These are phyloP conservation scores for Lantana camara DNA, from an alignment of 257 asterid species.

Conservation along the genomic window DNA sequence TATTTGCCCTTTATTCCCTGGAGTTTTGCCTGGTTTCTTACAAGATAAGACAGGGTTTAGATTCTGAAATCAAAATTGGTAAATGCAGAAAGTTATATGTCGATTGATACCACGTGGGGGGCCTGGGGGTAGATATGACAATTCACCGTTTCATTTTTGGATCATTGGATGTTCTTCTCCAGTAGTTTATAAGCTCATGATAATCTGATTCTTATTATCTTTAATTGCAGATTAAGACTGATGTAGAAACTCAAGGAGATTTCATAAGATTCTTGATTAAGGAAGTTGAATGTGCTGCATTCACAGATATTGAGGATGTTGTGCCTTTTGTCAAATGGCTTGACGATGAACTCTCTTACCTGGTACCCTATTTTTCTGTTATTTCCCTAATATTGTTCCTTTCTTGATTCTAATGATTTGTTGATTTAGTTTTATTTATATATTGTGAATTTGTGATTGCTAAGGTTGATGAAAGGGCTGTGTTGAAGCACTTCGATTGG, in stretches of 20 bases:
- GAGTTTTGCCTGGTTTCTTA: constrained; percentile 34
- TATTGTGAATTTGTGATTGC: no score
- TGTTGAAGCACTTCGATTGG: constrained; percentile 85
- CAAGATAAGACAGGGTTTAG: constrained; percentile 44
- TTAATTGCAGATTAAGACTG: constrained; percentile 73
- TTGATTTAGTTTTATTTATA: not conserved
- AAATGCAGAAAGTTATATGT: constrained; percentile 24
- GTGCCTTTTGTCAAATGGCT: constrained; percentile 85
- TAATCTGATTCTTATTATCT: constrained; percentile 17
- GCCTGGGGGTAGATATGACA: constrained; percentile 30
- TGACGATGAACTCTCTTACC: constrained; percentile 73
- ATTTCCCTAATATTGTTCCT: not conserved
- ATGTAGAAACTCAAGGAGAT: constrained; percentile 79
- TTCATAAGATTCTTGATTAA: constrained; percentile 68
- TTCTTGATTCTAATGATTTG: not conserved
- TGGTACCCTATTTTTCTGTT: constrained; percentile 39
- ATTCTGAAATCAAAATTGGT: constrained; percentile 41
- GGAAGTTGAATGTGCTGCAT: constrained; percentile 76
- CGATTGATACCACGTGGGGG: constrained; percentile 36
- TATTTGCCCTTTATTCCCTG: constrained; percentile 30
- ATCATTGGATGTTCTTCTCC: constrained; percentile 18
- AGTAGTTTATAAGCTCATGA: not conserved
- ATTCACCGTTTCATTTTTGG: not conserved
- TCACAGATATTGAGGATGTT: constrained; percentile 81
- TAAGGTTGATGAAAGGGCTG: constrained; percentile 91